A percentile compares a stretch with the other conserved stretches of the same genome.
Conservation (phyloP, 2,329 filamentous ascomycete species). For the Metarhizium album region DNA sequence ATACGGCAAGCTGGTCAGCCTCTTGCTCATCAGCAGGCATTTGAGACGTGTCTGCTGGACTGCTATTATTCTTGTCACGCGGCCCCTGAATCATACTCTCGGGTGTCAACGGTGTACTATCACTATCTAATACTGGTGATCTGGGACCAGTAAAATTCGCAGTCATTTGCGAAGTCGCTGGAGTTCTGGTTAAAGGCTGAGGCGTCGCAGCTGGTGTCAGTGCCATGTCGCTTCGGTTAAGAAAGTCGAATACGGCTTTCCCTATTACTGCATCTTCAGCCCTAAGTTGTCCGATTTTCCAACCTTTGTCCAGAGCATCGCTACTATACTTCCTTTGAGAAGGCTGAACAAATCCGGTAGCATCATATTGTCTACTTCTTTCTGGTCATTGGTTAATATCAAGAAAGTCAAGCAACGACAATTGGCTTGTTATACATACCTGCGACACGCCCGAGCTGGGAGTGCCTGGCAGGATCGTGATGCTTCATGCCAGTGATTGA, state of each 20-base stretch:
- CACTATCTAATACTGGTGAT: not conserved
- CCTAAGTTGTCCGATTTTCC: not conserved
- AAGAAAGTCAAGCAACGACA: not conserved
- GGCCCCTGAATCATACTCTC: not conserved
- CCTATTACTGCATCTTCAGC: not conserved
- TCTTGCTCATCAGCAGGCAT: not conserved
- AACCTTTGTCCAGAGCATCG: constrained; percentile 1
- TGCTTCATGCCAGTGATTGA: no score
- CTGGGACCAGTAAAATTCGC: not conserved
- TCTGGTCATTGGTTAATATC: not conserved
- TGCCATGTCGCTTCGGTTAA: not conserved
- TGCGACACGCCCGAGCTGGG: not conserved
- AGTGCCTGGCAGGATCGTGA: not conserved
- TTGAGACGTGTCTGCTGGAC: not conserved
- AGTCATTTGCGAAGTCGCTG: not conserved
- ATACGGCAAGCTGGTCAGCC: not conserved
- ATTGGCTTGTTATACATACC: not conserved
- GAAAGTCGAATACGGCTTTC: constrained; percentile 3
- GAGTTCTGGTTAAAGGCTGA: not conserved
- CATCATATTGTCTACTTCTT: not conserved
- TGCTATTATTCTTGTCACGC: not conserved
- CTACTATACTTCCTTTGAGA: constrained; percentile 1
- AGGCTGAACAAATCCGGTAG: not conserved
- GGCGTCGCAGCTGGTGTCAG: not conserved
- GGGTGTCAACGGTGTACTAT: not conserved